Evolutionary conservation across 1,284 basidiomycete species (phyloP).

Genomic region (Melampsora americana): DNA sequence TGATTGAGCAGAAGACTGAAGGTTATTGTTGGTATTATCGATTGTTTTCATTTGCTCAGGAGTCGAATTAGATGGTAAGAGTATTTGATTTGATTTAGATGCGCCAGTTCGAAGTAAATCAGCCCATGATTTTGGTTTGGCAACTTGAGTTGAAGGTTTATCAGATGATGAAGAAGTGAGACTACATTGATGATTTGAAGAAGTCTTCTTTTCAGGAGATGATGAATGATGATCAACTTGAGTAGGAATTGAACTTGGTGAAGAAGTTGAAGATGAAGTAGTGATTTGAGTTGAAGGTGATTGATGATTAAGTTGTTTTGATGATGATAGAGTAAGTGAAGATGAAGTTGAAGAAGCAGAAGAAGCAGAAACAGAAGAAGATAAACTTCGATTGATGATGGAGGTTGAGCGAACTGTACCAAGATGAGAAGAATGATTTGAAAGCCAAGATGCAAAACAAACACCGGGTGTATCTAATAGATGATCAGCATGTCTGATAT

Average conservation of each 20-base stretch:
- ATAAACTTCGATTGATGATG: not conserved
- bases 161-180: conserved; percentile 52
- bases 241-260: not conserved
- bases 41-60: conserved; percentile 48
- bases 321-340: not conserved
- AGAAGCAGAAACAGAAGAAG: not conserved
- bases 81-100: conserved; percentile 63
- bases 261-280: not conserved
- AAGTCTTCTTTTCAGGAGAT: not conserved
- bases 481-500: conserved; percentile 16
- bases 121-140: conserved; percentile 34
- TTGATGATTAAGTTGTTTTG: conserved; percentile 1
- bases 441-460: conserved; percentile 13
- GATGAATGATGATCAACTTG: not conserved
- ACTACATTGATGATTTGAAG: too few relatives aligned
- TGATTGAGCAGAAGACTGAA: conserved; percentile 62
- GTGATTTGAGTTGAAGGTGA: not conserved
- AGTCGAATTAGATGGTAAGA: conserved; percentile 48
- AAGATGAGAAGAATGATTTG: conserved; percentile 3
- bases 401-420: conserved; percentile 1
- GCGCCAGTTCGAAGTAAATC: conserved; percentile 61
- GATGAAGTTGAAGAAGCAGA: not conserved
- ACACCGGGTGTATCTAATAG: conserved; percentile 23
- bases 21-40: conserved; percentile 56
- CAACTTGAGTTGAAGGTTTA: conserved; percentile 50